Base-by-base conservation (phyloP, 1,284 basidiomycete species). In the Ustilago esculenta region DNA sequence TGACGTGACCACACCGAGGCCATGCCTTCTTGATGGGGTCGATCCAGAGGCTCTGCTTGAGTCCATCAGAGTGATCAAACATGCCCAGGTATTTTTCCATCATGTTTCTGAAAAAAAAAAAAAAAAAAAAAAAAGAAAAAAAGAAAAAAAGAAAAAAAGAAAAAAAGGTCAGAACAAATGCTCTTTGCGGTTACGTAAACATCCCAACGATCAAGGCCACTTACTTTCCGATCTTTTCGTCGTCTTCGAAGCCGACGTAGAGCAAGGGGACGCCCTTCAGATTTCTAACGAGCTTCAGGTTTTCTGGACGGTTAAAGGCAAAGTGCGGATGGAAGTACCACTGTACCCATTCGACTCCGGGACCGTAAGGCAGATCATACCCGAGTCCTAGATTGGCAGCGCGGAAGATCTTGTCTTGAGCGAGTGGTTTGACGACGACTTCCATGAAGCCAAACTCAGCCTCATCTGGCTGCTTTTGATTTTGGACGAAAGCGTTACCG, bases 301-400 rank as follows among this genome's bases (percentile, higher is more conserved):
- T 72, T 18, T 60, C 59, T 14, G 35, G 51, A 1, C 63, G 33
- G 17, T 68, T 54, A 29, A 76, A 69, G n/a, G 65, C 65, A 46
- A 76, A 76, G 48, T 66, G 73, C 1, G 73, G 59, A 24, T 74
- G 73, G 23, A 61, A 70, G 64, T 67, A 75, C 75, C 75, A 76
- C 12, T 64, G 57, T 1, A 67, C 46, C 75, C 75, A 76, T 21
- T 76, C 75, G 7, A 54, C 25, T 3, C 75, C 75, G 0, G 70
- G 68, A 7, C 73, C 73, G 27, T 72, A 71, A 0, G 75, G 75
- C 18, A 76, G 49, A 42, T 76, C 75, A 50, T 72, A 76, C 0
- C 75, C 75, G 12, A 76, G 43, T 1, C 75, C 73, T 30, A 76
- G 43, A 27, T 59, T 63, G 25, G 63, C 54, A 2, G 72, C 65